Evolutionary conservation across 257 asterid genomes (phyloP).

Genomic region (Plectranthus barbatus): DNA sequence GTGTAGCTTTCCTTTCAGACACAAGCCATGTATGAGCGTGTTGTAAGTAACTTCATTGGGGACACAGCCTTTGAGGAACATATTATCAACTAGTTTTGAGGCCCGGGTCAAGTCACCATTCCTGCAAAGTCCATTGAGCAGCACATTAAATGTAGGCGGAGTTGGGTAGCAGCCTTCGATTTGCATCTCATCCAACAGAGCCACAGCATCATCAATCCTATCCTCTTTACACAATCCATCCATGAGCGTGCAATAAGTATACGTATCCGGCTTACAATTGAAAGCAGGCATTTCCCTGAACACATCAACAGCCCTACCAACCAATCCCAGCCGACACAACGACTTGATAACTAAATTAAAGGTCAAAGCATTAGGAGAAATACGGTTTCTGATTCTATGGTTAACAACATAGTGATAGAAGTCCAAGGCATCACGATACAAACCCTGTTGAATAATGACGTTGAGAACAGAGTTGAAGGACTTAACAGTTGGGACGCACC

Average conservation of each 20-base stretch:
- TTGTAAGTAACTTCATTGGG: conserved; percentile 90
- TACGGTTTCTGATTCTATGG: conserved; percentile 7
- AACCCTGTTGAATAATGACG: conserved; percentile 56
- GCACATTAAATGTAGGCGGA: conserved; percentile 59
- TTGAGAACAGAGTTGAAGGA: conserved; percentile 85
- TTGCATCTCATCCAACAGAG: conserved; percentile 94
- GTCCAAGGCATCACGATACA: conserved; percentile 50
- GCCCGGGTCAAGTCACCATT: conserved; percentile 79
- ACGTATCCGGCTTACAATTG: conserved; percentile 57
- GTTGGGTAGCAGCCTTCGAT: conserved; percentile 69
- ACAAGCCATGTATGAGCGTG: conserved; percentile 85
- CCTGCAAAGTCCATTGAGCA: conserved; percentile 80
- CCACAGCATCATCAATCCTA: conserved; percentile 78
- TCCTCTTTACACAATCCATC: conserved; percentile 86
- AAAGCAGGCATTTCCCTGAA: conserved; percentile 61
- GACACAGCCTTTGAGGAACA: conserved; percentile 84
- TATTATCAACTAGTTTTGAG: conserved; percentile 67
- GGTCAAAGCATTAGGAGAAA: conserved; percentile 60
- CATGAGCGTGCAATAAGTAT: conserved; percentile 89
- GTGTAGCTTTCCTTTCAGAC: conserved; percentile 74
- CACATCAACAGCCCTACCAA: conserved; percentile 49
- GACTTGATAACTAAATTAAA: conserved; percentile 77
- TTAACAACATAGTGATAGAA: conserved; percentile 45
- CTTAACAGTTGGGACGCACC: conserved; percentile 60
- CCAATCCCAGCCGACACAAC: conserved; percentile 48